Percentiles rank a stretch among this genome's conserved stretches.
Evolutionary conservation across 495 filamentous ascomycete species (phyloP).

Genomic region (Aspergillus ostianus): DNA sequence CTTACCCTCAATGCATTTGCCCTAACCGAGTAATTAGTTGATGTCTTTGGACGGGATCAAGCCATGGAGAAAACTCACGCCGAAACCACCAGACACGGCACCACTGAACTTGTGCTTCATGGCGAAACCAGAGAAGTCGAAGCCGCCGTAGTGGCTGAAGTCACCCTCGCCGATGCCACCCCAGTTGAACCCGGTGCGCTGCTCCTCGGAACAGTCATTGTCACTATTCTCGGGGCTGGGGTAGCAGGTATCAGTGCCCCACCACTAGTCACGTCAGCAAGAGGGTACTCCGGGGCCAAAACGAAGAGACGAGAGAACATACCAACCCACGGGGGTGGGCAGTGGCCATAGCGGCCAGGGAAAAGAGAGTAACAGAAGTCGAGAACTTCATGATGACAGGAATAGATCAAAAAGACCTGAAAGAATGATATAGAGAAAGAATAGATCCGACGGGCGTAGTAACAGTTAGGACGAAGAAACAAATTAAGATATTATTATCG

Average conservation of each 20-base stretch:
- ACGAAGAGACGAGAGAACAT: conserved; percentile 7
- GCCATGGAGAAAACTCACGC: conserved; percentile 36
- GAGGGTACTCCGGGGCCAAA: neutral
- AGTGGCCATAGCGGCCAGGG: conserved; percentile 34
- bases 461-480: conserved; percentile 7
- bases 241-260: conserved; percentile 60
- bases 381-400: conserved; percentile 28
- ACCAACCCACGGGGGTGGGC: conserved; percentile 37
- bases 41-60: neutral
- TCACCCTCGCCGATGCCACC: conserved; percentile 56
- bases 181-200: conserved; percentile 71
- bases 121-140: conserved; percentile 69
- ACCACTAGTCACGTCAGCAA: conserved; percentile 35
- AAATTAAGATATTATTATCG: conserved; percentile 6
- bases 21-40: conserved; percentile 27
- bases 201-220: conserved; percentile 70
- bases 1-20: conserved; percentile 65
- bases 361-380: conserved; percentile 26
- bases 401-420: conserved; percentile 8
- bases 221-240: conserved; percentile 68
- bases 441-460: conserved; percentile 1
- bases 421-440: conserved; percentile 15
- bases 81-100: conserved; percentile 44
- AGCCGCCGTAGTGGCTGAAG: conserved; percentile 67
- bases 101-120: conserved; percentile 57